phyloP scores from a whole-genome alignment of 2,329 filamentous ascomycete species.

The Stachybotrys echinatus region DNA sequence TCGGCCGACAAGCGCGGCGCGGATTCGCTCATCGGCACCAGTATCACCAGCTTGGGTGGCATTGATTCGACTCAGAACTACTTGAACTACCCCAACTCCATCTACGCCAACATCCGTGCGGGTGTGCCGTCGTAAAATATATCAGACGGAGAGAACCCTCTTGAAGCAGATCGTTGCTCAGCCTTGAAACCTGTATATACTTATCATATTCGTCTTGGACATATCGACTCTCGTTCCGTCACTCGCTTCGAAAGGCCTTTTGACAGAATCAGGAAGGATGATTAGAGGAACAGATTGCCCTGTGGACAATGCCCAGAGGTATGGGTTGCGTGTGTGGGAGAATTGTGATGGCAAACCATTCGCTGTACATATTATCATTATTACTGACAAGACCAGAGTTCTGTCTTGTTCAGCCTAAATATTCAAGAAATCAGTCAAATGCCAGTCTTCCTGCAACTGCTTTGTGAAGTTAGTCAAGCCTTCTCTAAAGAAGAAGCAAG shows the following conservation, averaged over 20 bases:
- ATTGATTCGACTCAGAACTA: conserved; percentile 43
- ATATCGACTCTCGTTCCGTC: neutral
- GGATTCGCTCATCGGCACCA: conserved; percentile 54
- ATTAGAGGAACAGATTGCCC: too few species aligned
- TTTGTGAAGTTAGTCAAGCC: too few species aligned
- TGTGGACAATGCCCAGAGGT: too few species aligned
- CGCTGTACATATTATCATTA: neutral
- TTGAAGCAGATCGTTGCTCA: neutral
- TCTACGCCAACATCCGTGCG: conserved; percentile 47
- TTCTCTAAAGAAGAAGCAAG: too few species aligned
- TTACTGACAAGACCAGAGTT: neutral
- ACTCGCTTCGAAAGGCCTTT: neutral
- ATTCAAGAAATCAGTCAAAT: too few species aligned
- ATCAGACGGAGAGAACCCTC: neutral
- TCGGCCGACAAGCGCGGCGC: conserved; percentile 58
- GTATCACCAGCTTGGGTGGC: conserved; percentile 31
- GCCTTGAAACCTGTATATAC: neutral
- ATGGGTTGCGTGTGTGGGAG: neutral
- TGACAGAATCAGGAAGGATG: too few species aligned
- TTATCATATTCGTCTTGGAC: neutral
- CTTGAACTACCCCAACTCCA: conserved; percentile 46
- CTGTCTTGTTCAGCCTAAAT: neutral
- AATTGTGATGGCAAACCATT: neutral
- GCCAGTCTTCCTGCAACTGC: too few species aligned
- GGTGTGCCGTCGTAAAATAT: conserved; percentile 5